A percentile compares a stretch with the other conserved stretches of the same genome.
These are phyloP conservation scores for Globisporangium spiculum DNA, from an alignment of 352 stramenopile species.

Conservation along the genomic window DNA sequence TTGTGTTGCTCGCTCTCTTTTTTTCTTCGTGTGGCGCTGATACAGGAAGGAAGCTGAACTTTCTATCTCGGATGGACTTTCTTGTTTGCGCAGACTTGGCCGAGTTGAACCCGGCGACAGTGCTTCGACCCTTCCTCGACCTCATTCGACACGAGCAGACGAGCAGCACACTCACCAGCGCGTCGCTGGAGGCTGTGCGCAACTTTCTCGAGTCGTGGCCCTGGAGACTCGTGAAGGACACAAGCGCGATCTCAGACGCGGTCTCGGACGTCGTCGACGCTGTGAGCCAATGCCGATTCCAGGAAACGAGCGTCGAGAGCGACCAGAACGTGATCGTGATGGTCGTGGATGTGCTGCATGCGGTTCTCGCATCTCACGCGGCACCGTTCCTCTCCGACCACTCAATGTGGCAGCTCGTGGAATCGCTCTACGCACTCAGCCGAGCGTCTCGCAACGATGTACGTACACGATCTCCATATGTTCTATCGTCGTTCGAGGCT, in stretches of 20 bases:
- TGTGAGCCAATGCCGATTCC: constrained; percentile 93
- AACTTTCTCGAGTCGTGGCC: constrained; percentile 93
- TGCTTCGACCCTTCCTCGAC: constrained; percentile 93
- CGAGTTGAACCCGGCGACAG: constrained; percentile 53
- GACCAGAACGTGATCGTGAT: constrained; percentile 91
- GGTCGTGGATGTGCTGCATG: constrained; percentile 93
- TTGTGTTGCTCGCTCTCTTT: neutral
- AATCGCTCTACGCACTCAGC: constrained; percentile 94
- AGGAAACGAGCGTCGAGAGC: constrained; percentile 89
- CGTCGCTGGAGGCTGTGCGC: constrained; percentile 92
- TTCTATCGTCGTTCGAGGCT: neutral
- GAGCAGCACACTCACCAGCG: constrained; percentile 90
- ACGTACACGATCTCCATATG: constrained; percentile 18
- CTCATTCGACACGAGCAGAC: constrained; percentile 92
- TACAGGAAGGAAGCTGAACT: neutral
- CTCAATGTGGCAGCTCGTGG: constrained; percentile 94
- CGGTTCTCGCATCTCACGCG: constrained; percentile 88
- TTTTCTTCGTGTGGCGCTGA: neutral
- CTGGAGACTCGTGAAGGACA: constrained; percentile 44
- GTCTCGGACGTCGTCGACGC: constrained; percentile 88
- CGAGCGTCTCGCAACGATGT: constrained; percentile 60
- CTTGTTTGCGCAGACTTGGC: constrained; percentile 31
- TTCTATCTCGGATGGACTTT: neutral
- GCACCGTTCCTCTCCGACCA: constrained; percentile 85
- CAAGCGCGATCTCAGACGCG: constrained; percentile 39